phyloP scores from a whole-genome alignment of 2,329 filamentous ascomycete species.

The Diaporthe sp. region DNA sequence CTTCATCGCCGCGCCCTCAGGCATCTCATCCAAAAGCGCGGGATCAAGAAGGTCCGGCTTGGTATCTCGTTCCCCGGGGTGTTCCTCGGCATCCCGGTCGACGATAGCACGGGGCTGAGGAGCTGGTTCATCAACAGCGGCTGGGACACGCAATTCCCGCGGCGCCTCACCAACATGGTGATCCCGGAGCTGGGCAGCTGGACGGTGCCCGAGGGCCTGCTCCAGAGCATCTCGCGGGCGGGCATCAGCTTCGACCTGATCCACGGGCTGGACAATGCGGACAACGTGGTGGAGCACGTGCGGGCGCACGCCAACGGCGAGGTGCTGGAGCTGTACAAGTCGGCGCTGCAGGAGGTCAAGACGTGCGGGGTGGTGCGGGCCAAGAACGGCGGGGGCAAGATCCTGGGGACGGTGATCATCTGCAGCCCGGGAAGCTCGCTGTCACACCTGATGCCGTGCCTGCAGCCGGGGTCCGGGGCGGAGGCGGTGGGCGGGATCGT shows the following conservation, averaged over 20 bases:
- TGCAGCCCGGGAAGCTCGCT: conserved; percentile 79
- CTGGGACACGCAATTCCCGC: conserved; percentile 80
- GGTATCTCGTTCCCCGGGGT: conserved; percentile 87
- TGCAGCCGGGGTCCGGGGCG: conserved; percentile 62
- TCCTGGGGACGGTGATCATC: conserved; percentile 85
- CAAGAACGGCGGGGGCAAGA: conserved; percentile 75
- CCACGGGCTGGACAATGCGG: conserved; percentile 82
- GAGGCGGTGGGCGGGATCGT: conserved; percentile 80
- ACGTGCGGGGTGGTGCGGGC: conserved; percentile 87
- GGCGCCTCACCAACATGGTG: conserved; percentile 74
- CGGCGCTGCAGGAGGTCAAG: conserved; percentile 78
- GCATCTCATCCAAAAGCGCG: conserved; percentile 76
- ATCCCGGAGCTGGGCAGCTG: conserved; percentile 81
- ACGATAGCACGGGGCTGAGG: conserved; percentile 61
- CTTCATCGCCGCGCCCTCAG: conserved; percentile 88
- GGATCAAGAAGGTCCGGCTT: conserved; percentile 84
- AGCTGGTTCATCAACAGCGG: conserved; percentile 93
- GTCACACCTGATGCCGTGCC: conserved; percentile 76
- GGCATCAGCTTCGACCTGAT: conserved; percentile 87
- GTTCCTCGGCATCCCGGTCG: conserved; percentile 83
- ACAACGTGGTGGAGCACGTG: conserved; percentile 81
- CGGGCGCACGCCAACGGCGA: conserved; percentile 81
- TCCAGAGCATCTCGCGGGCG: conserved; percentile 78
- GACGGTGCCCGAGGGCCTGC: conserved; percentile 82
- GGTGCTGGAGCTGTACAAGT: conserved; percentile 82